Base-by-base conservation (phyloP, 345 rosid genomes). In the Aethionema arabicum region DNA sequence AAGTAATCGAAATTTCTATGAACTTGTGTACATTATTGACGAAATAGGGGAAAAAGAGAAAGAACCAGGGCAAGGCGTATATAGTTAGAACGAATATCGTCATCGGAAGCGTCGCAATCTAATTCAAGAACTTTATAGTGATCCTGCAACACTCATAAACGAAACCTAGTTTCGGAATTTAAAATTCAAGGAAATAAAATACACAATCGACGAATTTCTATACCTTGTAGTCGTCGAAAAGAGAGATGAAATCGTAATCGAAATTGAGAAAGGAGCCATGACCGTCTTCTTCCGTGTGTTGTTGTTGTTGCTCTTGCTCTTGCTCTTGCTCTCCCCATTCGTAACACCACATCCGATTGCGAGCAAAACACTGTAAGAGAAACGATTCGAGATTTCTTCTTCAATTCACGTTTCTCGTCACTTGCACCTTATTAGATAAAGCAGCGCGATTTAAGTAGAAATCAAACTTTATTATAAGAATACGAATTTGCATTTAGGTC, bases 31-130 rank as follows among this genome's bases (percentile, higher is more conserved):
- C 32, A 48, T 12, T 7, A 3, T 37, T 3, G 15, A 6, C 7
- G 15, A 11, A 21, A 10, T 10, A 36, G 36, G 13, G 2, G 8
- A 45, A 14, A 59, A 7, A 6, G 37, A 59, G 11, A 2, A 1
- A 8, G 16, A 57, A 92, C 98, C 88, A 92, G 86, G 0, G 97
- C 96, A 4, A 92, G 96, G 38, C 96, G 93, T 61, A 92, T 93
- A 68, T 79, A 93, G 67, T 87, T 93, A 52, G 97, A 85, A 32
- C 99, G 95, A 72, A 92, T 90, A 8, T 66, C 85, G 7, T 92
- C 99, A 15, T 92, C 98, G 4, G 85, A 73, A 21, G 98, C 97
- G 56, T 89, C 93, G 13, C 77, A 75, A 55, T 73, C 90, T 63
- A 89, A 81, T 72, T 90, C 96, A 72, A 92, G 78, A 10, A 89